phyloP scores from a whole-genome alignment of 2,329 filamentous ascomycete species.

The Zymoseptoria ardabiliae region DNA sequence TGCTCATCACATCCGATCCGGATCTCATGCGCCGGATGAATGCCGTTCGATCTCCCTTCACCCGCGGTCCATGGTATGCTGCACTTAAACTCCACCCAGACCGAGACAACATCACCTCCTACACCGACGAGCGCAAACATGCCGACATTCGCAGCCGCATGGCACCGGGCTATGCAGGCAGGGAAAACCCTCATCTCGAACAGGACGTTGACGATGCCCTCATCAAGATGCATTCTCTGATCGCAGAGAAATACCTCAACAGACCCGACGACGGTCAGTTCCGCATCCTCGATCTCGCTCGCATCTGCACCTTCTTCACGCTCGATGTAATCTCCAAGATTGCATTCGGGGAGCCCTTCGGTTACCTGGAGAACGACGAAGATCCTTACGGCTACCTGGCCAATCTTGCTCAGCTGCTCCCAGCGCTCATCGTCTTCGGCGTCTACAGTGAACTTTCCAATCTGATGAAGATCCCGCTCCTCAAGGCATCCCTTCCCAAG shows the following conservation, averaged over 20 bases:
- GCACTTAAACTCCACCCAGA: constrained; percentile 34
- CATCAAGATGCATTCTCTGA: constrained; percentile 28
- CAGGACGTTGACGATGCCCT: constrained; percentile 32
- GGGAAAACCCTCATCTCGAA: constrained; percentile 34
- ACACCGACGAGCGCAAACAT: constrained; percentile 33
- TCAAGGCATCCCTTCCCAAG: constrained; percentile 38
- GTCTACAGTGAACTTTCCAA: constrained; percentile 38
- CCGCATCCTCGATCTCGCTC: constrained; percentile 30
- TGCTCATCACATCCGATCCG: constrained; percentile 33
- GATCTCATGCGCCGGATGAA: constrained; percentile 34
- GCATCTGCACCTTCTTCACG: constrained; percentile 34
- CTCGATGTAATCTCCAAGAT: constrained; percentile 36
- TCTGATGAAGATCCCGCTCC: constrained; percentile 35
- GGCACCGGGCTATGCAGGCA: constrained; percentile 35
- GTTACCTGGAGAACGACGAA: constrained; percentile 42
- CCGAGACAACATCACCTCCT: constrained; percentile 34
- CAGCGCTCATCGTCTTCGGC: constrained; percentile 40
- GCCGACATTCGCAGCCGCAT: constrained; percentile 31
- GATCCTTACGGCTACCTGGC: constrained; percentile 45
- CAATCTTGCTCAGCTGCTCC: constrained; percentile 37
- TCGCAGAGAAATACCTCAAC: constrained; percentile 30
- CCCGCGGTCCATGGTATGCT: constrained; percentile 31
- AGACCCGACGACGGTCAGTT: constrained; percentile 24
- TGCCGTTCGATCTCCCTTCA: constrained; percentile 32
- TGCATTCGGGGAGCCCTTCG: constrained; percentile 41